A percentile compares a stretch with the other conserved stretches of the same genome.
Conservation (phyloP, 2,329 filamentous ascomycete species). For the Aspergillus pseudoterreus region DNA sequence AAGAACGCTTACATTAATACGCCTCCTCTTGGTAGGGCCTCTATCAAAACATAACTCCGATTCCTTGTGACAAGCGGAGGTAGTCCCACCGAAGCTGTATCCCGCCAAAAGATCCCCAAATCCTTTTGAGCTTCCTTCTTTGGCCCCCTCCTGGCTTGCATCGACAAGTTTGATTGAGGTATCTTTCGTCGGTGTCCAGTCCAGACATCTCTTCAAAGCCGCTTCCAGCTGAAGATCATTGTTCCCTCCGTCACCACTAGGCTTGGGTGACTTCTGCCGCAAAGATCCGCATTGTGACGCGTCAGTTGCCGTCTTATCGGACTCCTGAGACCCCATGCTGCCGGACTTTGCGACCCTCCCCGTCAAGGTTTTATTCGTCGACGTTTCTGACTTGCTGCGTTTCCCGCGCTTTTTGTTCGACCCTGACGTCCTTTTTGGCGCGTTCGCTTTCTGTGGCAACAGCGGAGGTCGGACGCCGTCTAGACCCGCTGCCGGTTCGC, state of each 20-base stretch:
- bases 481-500: not conserved
- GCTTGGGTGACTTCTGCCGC: constrained; percentile 4
- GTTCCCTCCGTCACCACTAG: constrained; percentile 15
- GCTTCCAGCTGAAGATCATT: constrained; percentile 31
- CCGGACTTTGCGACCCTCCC: constrained; percentile 35
- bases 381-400: constrained; percentile 7
- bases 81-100: constrained; percentile 36
- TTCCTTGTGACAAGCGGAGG: constrained; percentile 10
- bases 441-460: not conserved
- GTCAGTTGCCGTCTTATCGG: constrained; percentile 9
- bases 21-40: constrained; percentile 35
- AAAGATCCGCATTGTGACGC: constrained; percentile 1
- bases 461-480: not conserved
- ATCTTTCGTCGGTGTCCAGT: constrained; percentile 66
- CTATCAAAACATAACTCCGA: constrained; percentile 12
- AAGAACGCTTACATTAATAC: constrained; percentile 31
- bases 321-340: constrained; percentile 10
- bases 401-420: constrained; percentile 23
- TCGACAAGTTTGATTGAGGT: constrained; percentile 24
- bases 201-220: constrained; percentile 54
- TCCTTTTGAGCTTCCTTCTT: constrained; percentile 1
- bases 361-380: constrained; percentile 29
- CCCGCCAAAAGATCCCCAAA: constrained; percentile 38
- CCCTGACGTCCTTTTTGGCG: constrained; percentile 19
- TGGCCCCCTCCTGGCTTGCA: constrained; percentile 13